Evolutionary conservation across 768 basidiomycete genomes (phyloP), one percentile per base, ranked within the genome.

Genomic region (Rhizopogon salebrosus): DNA sequence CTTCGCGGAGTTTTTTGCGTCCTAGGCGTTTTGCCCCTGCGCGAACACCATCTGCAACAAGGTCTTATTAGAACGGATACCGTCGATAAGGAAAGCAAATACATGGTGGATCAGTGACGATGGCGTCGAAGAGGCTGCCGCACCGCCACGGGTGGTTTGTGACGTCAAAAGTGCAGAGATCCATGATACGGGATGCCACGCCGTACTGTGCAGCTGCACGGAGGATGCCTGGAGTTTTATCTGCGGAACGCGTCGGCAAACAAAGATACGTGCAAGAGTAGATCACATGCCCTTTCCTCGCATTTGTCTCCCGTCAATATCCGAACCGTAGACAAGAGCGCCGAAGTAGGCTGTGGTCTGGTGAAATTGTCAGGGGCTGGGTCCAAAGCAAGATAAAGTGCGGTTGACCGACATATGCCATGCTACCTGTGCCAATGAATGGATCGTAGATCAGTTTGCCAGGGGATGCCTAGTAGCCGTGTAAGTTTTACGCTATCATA

Each of bases 221-320:
- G 42, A 88, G 66, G 48, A 97, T 80, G 0, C 95, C 95, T 0
- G 92, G 84, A 1, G 63, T 68, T 18, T 72, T 62, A 7, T 62
- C 74, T 77, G 54, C 48, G n/a, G 43, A 29, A 45, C 6, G 31
- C 34, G 24, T 10, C 27, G 6, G 36, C 34, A 60, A 48, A 9
- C 40, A 38, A 13, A 27, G 18, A 29, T 20, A 23, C 23, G 14
- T 34, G 4, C 26, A 55, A 24, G 11, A 26, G 11, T 37, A 4
- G 6, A 56, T 69, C 35, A 20, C 31, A 49, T 57, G 87, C 93
- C 80, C 79, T 92, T 95, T 16, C 97, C 97, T 54, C 93, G 77
- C 88, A 98, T 95, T 65, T 98, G 95, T 38, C 97, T 79, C 0
- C 97, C 97, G 62, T 98, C 95, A 45, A 99, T 98, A 66, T 98